Evolutionary conservation across 2,329 filamentous ascomycete genomes (phyloP), one percentile per base, ranked within the genome.

Genomic region (Mariannaea elegans): DNA sequence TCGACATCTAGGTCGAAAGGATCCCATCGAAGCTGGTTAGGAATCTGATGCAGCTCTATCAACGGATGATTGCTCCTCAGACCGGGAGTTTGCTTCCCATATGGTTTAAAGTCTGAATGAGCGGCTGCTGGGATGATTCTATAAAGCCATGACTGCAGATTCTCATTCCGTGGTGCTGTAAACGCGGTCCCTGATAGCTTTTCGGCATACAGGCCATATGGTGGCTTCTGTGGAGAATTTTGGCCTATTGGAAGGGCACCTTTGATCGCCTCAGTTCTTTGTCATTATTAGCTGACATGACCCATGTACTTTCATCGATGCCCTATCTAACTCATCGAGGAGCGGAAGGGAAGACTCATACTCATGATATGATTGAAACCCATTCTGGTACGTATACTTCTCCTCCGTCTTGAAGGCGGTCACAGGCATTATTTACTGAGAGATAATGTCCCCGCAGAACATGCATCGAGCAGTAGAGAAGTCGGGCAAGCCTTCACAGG

Each of bases 241-340:
- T 81, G 78, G 4, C 78, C 79, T 31, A 72, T 68, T 2, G 79
- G 79, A 18, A 81, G 76, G 10, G 77, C 79, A 7, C 78, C 78
- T 10, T 78, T 78, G 5, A 81, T 73, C 1, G 77, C 78, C 56
- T 81, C 79, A n/a, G n/a, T n/a, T n/a, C n/a, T n/a, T n/a, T n/a
- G n/a, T n/a, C n/a, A n/a, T n/a, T n/a, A n/a, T n/a, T n/a, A n/a
- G n/a, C n/a, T n/a, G n/a, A n/a, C n/a, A n/a, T 10, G 79, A 80
- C 32, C 14, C 5, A 36, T 36, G 13, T 27, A 27, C 5, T 27
- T 27, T 27, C 5, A 9, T 6, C 9, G 24, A 27, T 27, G n/a
- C n/a, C n/a, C n/a, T n/a, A n/a, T n/a, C n/a, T n/a, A n/a, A n/a
- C n/a, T n/a, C n/a, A n/a, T n/a, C n/a, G n/a, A n/a, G n/a, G n/a